Base-by-base conservation (phyloP, 129 eudicot genomes). In the Flaveria robusta region DNA sequence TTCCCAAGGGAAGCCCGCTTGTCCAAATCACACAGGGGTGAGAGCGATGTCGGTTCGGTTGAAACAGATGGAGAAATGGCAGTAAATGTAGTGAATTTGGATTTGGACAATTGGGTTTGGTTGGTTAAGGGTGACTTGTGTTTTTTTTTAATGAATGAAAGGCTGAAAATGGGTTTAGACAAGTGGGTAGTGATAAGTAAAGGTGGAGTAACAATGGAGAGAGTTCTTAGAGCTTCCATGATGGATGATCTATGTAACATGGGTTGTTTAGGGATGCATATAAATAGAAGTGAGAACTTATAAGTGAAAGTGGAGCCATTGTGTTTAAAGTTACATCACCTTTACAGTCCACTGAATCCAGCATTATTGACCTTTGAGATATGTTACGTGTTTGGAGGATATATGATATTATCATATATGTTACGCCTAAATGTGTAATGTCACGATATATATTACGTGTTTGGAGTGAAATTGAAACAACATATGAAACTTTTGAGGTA, bases 1-100 rank as follows among this genome's bases (percentile, higher is more conserved):
- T 85, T 91, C 68, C 87, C 97, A 66, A 75, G 86, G 13, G 97
- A 96, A 56, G 83, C 85, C 79, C 90, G 87, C 87, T 88, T 88
- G 37, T 91, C 96, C 14, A 91, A 85, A 77, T 91, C 97, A 72
- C 88, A 81, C 3, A 82, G 82, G 1, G 92, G 90, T 77, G 78
- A 80, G 34, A 91, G 72, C 0, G 16, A 54, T 31, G 67, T 16
- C 7, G 70, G 65, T 49, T 81, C 73, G 9, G 86, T 72, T 42
- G 60, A 18, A 7, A 54, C 26, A 18, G 60, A 54, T 54, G 26
- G 26, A 7, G 60, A 54, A 7, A 19, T 46, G 29, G 84, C 76
- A 15, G 86, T 78, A 5, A 75, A 63, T 68, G 31, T 45, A 76
- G 74, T 85, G 79, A 83, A 85, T 20, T 43, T 83, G 46, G 83